Evolutionary conservation across 1,284 basidiomycete genomes (phyloP), one percentile per base, ranked within the genome.

Genomic region (Ceratobasidium sp.): DNA sequence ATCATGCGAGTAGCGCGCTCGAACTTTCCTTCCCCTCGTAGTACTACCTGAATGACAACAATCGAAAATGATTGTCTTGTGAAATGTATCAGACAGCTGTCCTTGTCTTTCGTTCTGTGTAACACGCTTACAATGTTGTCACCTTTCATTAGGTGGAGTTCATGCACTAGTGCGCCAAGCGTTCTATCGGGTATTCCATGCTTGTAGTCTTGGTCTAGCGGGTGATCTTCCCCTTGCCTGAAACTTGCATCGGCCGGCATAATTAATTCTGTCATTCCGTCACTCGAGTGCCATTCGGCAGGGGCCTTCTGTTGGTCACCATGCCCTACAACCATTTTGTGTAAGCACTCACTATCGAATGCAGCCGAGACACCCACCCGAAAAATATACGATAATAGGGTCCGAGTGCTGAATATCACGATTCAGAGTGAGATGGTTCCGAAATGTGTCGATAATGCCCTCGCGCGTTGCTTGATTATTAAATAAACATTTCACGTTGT

Each of bases 321-420:
- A 32, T 59, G 53, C 6, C 67, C 67, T 70, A 26, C 23, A n/a
- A 2, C 41, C 9, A n/a, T 28, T 16, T 46, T 28, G 46, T 23
- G n/a, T n/a, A 12, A 4, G n/a, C 36, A 12, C 36, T 3, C 57
- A 23, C 14, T 9, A 3, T 4, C 18, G 21, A 14, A 14, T 10
- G 12, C 2, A 26, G 21, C 14, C 14, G 6, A 14, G 36, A 21
- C 21, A 30, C 52, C 12, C 10, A 70, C 67, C 67, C 14, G 67
- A 55, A 36, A 46, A 70, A 48, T 70, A 70, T 23, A 70, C 12
- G 12, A 70, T 14, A 23, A 70, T 70, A 14, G 67, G 67, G 30
- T 58, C 55, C 16, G 16, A 41, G 39, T 26, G 43, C n/a, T 50
- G 12, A 30, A 70, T 70, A 6, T 46, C 41, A 16, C 21, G 10